A percentile compares a stretch with the other conserved stretches of the same genome.
Evolutionary conservation across 2,329 filamentous ascomycete genomes (phyloP).

Genomic region (Boeremia lycopersici): DNA sequence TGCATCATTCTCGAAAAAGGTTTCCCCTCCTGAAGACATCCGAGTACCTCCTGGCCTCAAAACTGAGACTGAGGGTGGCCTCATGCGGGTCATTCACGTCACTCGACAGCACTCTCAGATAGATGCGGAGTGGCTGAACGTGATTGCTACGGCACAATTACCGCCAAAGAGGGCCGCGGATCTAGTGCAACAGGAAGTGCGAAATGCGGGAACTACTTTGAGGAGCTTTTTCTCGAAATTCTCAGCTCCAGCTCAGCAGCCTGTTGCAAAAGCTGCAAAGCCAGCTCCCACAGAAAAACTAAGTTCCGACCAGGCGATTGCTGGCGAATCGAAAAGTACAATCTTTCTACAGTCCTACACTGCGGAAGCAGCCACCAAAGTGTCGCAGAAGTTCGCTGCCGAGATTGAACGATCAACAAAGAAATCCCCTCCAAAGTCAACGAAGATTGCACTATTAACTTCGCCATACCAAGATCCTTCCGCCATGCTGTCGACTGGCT

Average conservation of each 20-base stretch:
- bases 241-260: constrained; percentile 30
- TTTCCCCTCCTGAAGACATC: constrained; percentile 75
- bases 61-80: constrained; percentile 79
- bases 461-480: constrained; percentile 85
- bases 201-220: constrained; percentile 43
- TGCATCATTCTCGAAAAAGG: constrained; percentile 80
- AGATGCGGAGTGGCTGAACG: constrained; percentile 86
- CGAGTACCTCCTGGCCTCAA: constrained; percentile 79
- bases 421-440: constrained; percentile 89
- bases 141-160: constrained; percentile 80
- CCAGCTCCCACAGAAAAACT: constrained; percentile 24
- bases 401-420: constrained; percentile 96
- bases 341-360: constrained; percentile 91
- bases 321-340: constrained; percentile 71
- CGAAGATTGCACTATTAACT: constrained; percentile 84
- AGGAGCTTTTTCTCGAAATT: constrained; percentile 51
- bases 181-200: constrained; percentile 43
- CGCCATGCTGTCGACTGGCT: constrained; percentile 63
- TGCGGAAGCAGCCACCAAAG: constrained; percentile 77
- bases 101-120: constrained; percentile 89
- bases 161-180: constrained; percentile 43
- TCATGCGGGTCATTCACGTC: constrained; percentile 86
- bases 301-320: constrained; percentile 65
- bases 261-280: constrained; percentile 29
- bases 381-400: constrained; percentile 73